Evolutionary conservation across 1,284 basidiomycete genomes (phyloP), one percentile per base, ranked within the genome.

Genomic region (Sanghuangporus baumii): DNA sequence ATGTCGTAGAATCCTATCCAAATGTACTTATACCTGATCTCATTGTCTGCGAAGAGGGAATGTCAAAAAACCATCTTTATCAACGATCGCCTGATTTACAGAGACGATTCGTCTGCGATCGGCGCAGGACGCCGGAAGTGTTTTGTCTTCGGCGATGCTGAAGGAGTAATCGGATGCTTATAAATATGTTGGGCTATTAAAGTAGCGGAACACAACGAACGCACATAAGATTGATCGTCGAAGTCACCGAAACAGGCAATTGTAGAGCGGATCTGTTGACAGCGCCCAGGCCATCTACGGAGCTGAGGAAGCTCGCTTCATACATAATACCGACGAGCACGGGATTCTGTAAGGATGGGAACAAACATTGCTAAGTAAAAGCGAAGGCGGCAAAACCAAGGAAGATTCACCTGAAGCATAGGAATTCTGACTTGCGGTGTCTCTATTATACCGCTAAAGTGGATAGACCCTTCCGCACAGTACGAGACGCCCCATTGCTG

Each of bases 101-200:
- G 62, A 50, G 14, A 64, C 37, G 23, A 64, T 60, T 6, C 62
- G 38, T 57, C 62, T 55, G 23, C 59, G 58, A 57, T 64, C 62
- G 11, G 18, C 48, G n/a, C 14, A 31, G 9, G 58, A 50, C 12
- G 41, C 1, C 26, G 58, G 47, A n/a, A 64, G 51, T 20, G 43
- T 51, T 48, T 64, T 64, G 46, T 64, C 62, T 38, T 64, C 62
- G 11, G 62, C 62, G n/a, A 64, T 59, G 34, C 62, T 64, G 41
- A 8, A 14, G 26, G 9, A 26, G 34, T 48, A 23, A 41, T 52
- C 5, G 51, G 46, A 18, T 43, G 11, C 6, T 34, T 3, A n/a
- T 8, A 31, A 11, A 4, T 37, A 34, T 31, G 16, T 55, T 2
- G n/a, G 20, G 12, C 11, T 9, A 16, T 11, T 20, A 37, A 46